Conservation (phyloP, 2,329 filamentous ascomycete genomes). For the Monosporascus sp. region DNA sequence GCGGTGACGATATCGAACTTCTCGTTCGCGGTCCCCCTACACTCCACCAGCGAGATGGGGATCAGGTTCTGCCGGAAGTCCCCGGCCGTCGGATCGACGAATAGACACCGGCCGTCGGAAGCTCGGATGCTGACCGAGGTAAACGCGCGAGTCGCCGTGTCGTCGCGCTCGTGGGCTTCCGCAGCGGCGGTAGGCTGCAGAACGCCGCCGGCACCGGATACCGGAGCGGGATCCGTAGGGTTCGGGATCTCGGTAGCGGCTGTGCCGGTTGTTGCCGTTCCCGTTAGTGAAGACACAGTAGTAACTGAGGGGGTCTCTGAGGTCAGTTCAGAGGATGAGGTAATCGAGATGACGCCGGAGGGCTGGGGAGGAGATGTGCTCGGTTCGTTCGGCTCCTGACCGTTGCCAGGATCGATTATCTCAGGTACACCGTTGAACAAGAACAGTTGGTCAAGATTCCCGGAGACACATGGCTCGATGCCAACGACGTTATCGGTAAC, state of each 20-base stretch:
- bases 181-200: conserved; percentile 46
- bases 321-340: not conserved
- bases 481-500: conserved; percentile 39
- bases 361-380: not conserved
- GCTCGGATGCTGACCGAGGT: conserved; percentile 41
- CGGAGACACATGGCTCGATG: conserved; percentile 36
- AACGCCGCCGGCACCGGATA: conserved; percentile 45
- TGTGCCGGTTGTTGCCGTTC: not conserved
- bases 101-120: conserved; percentile 46
- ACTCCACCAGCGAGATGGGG: conserved; percentile 40
- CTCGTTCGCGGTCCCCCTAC: conserved; percentile 40
- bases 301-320: not conserved
- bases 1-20: conserved; percentile 47
- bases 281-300: not conserved
- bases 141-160: conserved; percentile 41
- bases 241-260: conserved; percentile 21
- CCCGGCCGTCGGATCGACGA: conserved; percentile 45
- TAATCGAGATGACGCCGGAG: not conserved
- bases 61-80: conserved; percentile 52
- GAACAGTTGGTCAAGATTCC: conserved; percentile 40
- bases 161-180: conserved; percentile 42
- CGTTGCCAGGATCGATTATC: conserved; percentile 2
- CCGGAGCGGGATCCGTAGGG: conserved; percentile 39
- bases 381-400: not conserved
- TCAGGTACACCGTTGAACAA: conserved; percentile 14